Evolutionary conservation across 2,329 filamentous ascomycete species (phyloP), one percentile per base, ranked within the genome.

Genomic region (Colletotrichum phormii): DNA sequence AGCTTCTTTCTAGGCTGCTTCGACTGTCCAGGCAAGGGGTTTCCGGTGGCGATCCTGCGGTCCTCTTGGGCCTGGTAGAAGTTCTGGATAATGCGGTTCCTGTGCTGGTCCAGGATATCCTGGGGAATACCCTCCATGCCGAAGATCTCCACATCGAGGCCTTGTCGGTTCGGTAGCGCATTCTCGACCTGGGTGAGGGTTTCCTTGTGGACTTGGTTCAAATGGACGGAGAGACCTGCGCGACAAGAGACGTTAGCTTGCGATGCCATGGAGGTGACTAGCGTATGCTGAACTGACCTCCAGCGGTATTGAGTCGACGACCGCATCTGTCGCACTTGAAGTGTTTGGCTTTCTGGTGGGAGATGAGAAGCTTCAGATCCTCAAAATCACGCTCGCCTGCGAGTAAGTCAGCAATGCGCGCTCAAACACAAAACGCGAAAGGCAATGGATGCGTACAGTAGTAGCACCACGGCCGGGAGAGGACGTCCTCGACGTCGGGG

Each of bases 181-280:
- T 98, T 98, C 78, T 98, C 96, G 79, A 99, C 95, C 57, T 91
- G 90, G 24, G 90, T 91, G 62, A 98, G 89, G 35, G 92, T 94
- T 82, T 98, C 95, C 83, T 99, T 99, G 87, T 99, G 97, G 60
- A 99, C 97, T 82, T 99, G 97, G 81, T 96, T 97, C 94, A 98
- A 93, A 82, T 99, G 97, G 67, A 99, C 97, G 46, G 93, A 94
- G 73, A 99, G 90, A 86, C 97, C 95, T 97, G 77, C 24, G 64
- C 74, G 29, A 35, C 24, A 11, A 46, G 65, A 76, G 46, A 75
- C 62, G 53, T 74, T 67, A 76, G 67, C 53, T 67, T 26, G 31
- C 26, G 46, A 29, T 54, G 26, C 18, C 55, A 65, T 4, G 24
- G 53, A 15, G 15, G 7, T 13, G 60, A 1, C 12, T 12, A 37